A percentile compares a stretch with the other conserved stretches of the same genome.
Evolutionary conservation across 2,329 filamentous ascomycete species (phyloP).

Genomic region (Hypoxylon sp.): DNA sequence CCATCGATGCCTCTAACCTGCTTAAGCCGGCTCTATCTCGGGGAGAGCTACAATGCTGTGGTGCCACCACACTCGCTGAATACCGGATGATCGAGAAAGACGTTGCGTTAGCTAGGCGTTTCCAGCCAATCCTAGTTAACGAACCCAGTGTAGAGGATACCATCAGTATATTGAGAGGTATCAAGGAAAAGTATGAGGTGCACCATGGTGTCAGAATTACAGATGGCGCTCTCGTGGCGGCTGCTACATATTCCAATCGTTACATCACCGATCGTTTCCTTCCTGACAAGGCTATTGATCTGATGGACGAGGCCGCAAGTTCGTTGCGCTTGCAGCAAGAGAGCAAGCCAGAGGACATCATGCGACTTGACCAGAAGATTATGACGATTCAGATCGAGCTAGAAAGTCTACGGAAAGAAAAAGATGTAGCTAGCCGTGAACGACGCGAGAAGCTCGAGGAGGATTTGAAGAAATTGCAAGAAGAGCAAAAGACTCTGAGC

Average conservation of each 20-base stretch:
- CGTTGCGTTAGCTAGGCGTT: conserved; percentile 89
- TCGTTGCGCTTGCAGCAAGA: conserved; percentile 93
- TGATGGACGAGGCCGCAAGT: conserved; percentile 96
- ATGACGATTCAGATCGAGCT: conserved; percentile 98
- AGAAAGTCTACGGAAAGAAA: conserved; percentile 94
- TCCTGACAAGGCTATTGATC: conserved; percentile 96
- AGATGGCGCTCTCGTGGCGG: conserved; percentile 90
- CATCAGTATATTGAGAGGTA: conserved; percentile 93
- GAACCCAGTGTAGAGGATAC: conserved; percentile 94
- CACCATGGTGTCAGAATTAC: conserved; percentile 97
- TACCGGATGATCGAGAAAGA: conserved; percentile 97
- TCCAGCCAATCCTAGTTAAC: conserved; percentile 94
- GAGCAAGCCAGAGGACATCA: conserved; percentile 95
- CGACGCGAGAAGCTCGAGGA: conserved; percentile 87
- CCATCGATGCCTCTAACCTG: conserved; percentile 95
- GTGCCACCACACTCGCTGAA: conserved; percentile 92
- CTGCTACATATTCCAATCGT: conserved; percentile 91
- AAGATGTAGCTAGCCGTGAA: conserved; percentile 89
- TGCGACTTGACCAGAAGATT: conserved; percentile 91
- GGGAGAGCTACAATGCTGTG: conserved; percentile 94
- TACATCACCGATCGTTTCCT: conserved; percentile 97
- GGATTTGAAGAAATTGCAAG: conserved; percentile 81
- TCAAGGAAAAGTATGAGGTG: conserved; percentile 98
- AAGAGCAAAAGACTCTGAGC: conserved; percentile 80
- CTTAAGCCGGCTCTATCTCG: conserved; percentile 94